phyloP scores from a whole-genome alignment of 768 basidiomycete genomes.

The Mycena metata region DNA sequence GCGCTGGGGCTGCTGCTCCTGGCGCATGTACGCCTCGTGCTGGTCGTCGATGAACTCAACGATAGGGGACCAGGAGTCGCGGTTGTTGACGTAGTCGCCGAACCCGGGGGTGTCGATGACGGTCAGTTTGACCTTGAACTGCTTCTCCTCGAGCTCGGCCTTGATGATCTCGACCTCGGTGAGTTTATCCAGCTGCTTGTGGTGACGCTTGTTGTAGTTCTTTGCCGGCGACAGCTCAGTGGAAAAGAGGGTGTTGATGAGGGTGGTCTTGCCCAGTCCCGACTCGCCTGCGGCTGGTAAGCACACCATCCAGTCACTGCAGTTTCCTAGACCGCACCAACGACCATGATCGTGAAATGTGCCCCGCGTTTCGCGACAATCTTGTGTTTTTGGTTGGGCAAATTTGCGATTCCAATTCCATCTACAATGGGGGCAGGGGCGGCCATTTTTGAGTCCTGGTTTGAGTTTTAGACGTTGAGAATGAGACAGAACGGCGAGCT shows the following conservation, averaged over 20 bases:
- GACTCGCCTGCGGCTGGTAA: slow-evolving; percentile 80
- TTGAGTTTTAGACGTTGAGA: too few species aligned
- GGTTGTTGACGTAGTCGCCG: slow-evolving; percentile 99
- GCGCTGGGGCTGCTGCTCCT: slow-evolving; percentile 99
- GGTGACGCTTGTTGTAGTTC: slow-evolving; percentile 89
- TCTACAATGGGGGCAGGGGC: slow-evolving; percentile 65
- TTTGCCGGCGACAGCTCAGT: slow-evolving; percentile 94
- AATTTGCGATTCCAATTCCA: slow-evolving; percentile 95
- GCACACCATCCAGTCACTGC: slow-evolving; percentile 7
- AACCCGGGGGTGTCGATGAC: slow-evolving; percentile 99
- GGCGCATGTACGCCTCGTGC: slow-evolving; percentile 95
- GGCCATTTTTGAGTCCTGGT: slow-evolving; percentile 53
- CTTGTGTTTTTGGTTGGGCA: slow-evolving; percentile 99
- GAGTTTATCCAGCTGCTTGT: slow-evolving; percentile 98
- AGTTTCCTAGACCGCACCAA: slow-evolving; percentile 70
- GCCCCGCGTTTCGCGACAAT: slow-evolving; percentile 98
- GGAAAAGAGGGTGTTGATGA: slow-evolving; percentile 99
- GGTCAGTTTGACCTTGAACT: slow-evolving; percentile 99
- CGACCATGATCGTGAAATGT: slow-evolving; percentile 99
- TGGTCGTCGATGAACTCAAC: slow-evolving; percentile 99
- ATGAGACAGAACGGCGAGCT: too few species aligned
- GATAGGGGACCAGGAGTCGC: slow-evolving; percentile 98
- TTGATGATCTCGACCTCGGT: slow-evolving; percentile 99
- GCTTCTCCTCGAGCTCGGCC: slow-evolving; percentile 98
- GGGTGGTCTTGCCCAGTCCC: slow-evolving; percentile 95